phyloP scores from a whole-genome alignment of 768 basidiomycete genomes.

The Russula griseocarnosa region DNA sequence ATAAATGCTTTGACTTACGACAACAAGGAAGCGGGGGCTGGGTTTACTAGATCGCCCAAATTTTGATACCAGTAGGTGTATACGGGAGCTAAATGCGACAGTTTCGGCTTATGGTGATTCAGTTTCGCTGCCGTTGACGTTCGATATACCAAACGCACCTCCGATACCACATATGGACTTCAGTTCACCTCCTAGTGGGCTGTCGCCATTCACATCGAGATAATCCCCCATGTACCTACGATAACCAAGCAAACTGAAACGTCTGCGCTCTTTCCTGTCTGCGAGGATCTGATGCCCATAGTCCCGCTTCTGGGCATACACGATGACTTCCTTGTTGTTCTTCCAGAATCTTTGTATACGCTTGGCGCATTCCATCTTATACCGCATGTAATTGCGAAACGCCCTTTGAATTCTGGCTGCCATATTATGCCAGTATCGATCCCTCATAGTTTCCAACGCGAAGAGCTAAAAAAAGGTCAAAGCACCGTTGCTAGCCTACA shows the following conservation, averaged over 20 bases:
- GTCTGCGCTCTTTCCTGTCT: constrained; percentile 85
- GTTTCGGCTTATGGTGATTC: constrained; percentile 52
- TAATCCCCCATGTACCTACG: constrained; percentile 96
- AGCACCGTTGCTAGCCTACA: neutral
- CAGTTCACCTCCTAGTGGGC: constrained; percentile 71
- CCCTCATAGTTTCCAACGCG: constrained; percentile 97
- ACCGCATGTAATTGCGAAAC: constrained; percentile 92
- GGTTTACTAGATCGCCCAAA: constrained; percentile 83
- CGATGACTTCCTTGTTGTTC: constrained; percentile 92
- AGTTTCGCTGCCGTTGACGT: constrained; percentile 1
- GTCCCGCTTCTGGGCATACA: constrained; percentile 86
- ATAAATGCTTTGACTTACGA: constrained; percentile 53
- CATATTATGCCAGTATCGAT: constrained; percentile 99
- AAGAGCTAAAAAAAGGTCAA: constrained; percentile 60
- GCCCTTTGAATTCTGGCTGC: constrained; percentile 93
- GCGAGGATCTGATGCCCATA: constrained; percentile 92
- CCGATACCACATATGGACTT: constrained; percentile 67
- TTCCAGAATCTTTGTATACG: constrained; percentile 99
- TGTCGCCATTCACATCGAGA: constrained; percentile 81
- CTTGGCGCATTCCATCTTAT: constrained; percentile 90
- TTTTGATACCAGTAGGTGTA: constrained; percentile 82
- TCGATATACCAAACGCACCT: constrained; percentile 43
- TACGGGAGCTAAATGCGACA: constrained; percentile 79
- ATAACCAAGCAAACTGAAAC: constrained; percentile 92
- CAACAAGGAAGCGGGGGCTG: constrained; percentile 82